Base-by-base conservation (phyloP, 257 asterid genomes). In the Solanum virginianum region DNA sequence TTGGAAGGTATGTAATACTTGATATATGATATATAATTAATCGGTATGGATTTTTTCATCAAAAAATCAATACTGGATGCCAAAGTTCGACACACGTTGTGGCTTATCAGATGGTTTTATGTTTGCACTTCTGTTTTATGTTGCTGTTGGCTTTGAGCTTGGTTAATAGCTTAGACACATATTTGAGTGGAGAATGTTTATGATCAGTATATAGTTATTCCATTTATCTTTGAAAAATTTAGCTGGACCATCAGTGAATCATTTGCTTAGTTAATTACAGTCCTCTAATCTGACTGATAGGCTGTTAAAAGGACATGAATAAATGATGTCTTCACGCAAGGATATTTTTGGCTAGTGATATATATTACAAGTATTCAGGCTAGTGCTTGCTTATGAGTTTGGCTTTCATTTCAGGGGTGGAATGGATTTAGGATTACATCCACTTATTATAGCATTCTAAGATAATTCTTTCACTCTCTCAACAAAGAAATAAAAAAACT, bases 1-100 rank as follows among this genome's bases (percentile, higher is more conserved):
- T 86, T 95, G 99, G 98, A 95, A 92, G 91, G 91, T 89, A 85
- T 65, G 26, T 24, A 36, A 36, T 36, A 36, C 41, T 36, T 36
- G 41, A 36, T 36, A 36, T 36, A 36, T 36, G 41, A 36, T 36
- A 5, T 5, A 36, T 6, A 36, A 36, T 6, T 36, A 36, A 5
- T 36, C 41, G 6, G 41, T 36, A 4, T 36, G 6, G 41, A 36
- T 36, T 36, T 36, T 36, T 36, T 36, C 41, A 36, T 36, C 41
- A 36, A 36, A 36, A 36, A 36, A 36, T 36, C 41, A 36, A 36
- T 36, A 51, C 47, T 79, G 62, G 49, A 72, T 72, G 39, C 36
- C 80, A 15, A 72, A 20, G 20, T 72, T 72, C 20, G 36, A 39
- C 41, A 18, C 26, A 17, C 5, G 9, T 18, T 4, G 29, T 70